Conservation (phyloP, 2,329 filamentous ascomycete species). For the Podosphaera xanthii region DNA sequence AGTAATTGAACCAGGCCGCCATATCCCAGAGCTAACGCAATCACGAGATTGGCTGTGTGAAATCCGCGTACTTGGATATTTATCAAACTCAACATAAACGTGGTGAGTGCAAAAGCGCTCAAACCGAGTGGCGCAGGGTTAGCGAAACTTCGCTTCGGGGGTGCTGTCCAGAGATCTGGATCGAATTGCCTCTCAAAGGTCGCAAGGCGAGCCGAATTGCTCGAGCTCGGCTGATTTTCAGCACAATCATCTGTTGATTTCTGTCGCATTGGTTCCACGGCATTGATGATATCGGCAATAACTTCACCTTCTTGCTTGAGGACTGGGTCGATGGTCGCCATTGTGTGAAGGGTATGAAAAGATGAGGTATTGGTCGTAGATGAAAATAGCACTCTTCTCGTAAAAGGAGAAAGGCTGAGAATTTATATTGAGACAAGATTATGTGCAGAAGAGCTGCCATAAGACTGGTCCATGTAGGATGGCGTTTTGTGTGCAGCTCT, state of each 20-base stretch:
- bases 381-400: no score
- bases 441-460: neutral
- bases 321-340: neutral
- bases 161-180: constrained; percentile 31
- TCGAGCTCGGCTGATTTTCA: neutral
- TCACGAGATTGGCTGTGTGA: constrained; percentile 26
- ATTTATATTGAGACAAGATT: neutral
- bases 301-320: neutral
- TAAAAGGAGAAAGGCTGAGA: neutral
- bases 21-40: constrained; percentile 34
- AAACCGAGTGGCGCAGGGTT: constrained; percentile 38
- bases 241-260: neutral
- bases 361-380: no score
- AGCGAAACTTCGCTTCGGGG: constrained; percentile 28
- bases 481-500: neutral
- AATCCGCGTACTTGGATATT: constrained; percentile 29
- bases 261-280: neutral
- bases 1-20: constrained; percentile 45
- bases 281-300: neutral
- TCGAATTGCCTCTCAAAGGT: constrained; percentile 37
- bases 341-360: neutral
- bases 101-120: constrained; percentile 37
- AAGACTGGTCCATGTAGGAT: neutral
- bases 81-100: constrained; percentile 34
- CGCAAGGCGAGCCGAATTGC: constrained; percentile 21